phyloP scores from a whole-genome alignment of 2,329 filamentous ascomycete genomes.

The Fusarium lyarnte region DNA sequence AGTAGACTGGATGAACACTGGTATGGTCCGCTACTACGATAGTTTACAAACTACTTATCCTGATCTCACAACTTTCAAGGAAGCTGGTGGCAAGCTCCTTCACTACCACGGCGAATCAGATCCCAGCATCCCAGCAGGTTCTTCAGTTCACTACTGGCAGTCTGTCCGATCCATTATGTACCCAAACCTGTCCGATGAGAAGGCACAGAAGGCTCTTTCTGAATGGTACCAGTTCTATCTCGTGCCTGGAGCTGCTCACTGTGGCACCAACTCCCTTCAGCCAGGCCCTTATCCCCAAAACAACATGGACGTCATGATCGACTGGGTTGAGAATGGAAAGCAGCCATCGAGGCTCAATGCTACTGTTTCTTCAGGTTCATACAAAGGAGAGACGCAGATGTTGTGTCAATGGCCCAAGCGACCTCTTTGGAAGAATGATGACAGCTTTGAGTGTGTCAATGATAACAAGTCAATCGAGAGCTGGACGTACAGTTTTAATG shows the following conservation, averaged over 20 bases:
- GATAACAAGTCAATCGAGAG: not conserved
- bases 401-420: constrained; percentile 1
- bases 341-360: not conserved
- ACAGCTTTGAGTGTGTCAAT: not conserved
- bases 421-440: not conserved
- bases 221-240: constrained; percentile 7
- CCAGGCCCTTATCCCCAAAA: constrained; percentile 1
- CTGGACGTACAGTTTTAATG: not conserved
- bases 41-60: constrained; percentile 1
- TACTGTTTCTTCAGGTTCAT: not conserved
- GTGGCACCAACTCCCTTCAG: not conserved
- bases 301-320: constrained; percentile 1
- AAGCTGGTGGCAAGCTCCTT: constrained; percentile 1
- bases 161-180: constrained; percentile 6
- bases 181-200: not conserved
- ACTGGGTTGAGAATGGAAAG: not conserved
- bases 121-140: not conserved
- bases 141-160: not conserved
- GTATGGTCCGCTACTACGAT: not conserved
- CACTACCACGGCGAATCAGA: constrained; percentile 2
- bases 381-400: constrained; percentile 3
- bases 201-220: not conserved
- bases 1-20: not conserved
- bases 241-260: constrained; percentile 1
- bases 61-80: not conserved